Percentiles rank a stretch among this genome's conserved stretches.
Evolutionary conservation across 208 protist species (phyloP).

Genomic region (Histomonas meleagridis): DNA sequence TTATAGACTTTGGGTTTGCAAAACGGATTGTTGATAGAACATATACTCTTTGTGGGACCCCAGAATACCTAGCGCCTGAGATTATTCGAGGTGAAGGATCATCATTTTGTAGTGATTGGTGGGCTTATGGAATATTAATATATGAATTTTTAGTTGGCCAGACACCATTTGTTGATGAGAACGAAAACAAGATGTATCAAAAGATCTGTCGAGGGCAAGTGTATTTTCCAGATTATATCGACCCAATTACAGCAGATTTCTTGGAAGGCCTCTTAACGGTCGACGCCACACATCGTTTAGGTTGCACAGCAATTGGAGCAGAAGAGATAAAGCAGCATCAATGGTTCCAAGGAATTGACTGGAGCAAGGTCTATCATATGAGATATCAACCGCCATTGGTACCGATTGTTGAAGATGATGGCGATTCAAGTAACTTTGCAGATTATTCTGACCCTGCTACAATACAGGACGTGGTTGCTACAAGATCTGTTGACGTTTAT

Average conservation of each 20-base stretch:
- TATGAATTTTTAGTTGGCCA: background rate
- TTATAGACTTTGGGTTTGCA: slow-evolving; percentile 40
- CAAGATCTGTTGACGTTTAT: too few relatives aligned
- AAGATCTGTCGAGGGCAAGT: background rate
- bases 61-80: slow-evolving; percentile 55
- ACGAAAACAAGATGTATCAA: background rate
- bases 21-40: slow-evolving; percentile 46
- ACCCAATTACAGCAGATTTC: background rate
- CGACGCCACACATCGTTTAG: background rate
- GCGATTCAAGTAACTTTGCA: background rate
- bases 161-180: background rate
- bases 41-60: slow-evolving; percentile 55
- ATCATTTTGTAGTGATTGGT: slow-evolving; percentile 22
- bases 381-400: background rate
- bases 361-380: background rate
- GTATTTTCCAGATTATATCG: background rate
- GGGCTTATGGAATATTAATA: background rate
- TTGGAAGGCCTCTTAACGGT: background rate
- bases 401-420: background rate
- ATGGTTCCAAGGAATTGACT: background rate
- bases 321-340: slow-evolving; percentile 15
- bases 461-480: too few relatives aligned
- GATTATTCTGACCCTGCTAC: background rate
- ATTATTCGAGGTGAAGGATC: slow-evolving; percentile 18
- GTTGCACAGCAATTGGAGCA: background rate